These are phyloP conservation scores for Colletotrichum tanaceti DNA, from an alignment of 2,329 filamentous ascomycete species.

Conservation along the genomic window DNA sequence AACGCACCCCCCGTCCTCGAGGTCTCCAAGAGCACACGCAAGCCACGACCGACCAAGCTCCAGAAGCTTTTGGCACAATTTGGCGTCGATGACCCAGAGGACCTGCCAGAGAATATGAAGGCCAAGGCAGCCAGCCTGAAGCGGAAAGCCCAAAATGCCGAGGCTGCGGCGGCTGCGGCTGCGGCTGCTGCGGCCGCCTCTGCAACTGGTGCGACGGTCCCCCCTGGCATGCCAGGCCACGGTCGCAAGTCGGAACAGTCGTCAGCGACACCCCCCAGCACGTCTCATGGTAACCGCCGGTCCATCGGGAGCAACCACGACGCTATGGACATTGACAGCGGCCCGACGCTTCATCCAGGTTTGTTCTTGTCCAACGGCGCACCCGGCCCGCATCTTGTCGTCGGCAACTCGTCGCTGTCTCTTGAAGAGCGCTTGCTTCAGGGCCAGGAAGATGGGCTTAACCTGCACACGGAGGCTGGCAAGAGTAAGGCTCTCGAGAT, in stretches of 20 bases:
- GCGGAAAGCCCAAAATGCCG: slow-evolving; percentile 74
- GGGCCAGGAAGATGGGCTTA: slow-evolving; percentile 59
- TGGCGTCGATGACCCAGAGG: slow-evolving; percentile 89
- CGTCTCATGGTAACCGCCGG: slow-evolving; percentile 44
- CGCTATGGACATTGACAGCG: slow-evolving; percentile 54
- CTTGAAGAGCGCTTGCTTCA: slow-evolving; percentile 64
- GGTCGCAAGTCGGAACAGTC: slow-evolving; percentile 40
- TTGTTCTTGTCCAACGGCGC: slow-evolving; percentile 55
- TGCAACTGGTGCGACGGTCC: slow-evolving; percentile 29
- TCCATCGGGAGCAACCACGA: slow-evolving; percentile 48
- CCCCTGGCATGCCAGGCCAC: slow-evolving; percentile 20
- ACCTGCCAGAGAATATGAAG: slow-evolving; percentile 84
- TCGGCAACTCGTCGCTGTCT: slow-evolving; percentile 54
- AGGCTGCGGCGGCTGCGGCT: slow-evolving; percentile 58
- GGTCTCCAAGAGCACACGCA: slow-evolving; percentile 89
- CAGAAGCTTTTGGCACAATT: slow-evolving; percentile 93
- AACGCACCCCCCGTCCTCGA: slow-evolving; percentile 87
- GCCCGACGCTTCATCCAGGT: slow-evolving; percentile 54
- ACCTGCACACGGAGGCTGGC: slow-evolving; percentile 58
- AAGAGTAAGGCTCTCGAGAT: slow-evolving; percentile 66
- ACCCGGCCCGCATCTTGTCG: slow-evolving; percentile 56
- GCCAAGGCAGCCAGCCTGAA: slow-evolving; percentile 81
- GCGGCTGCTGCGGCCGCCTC: slow-evolving; percentile 42
- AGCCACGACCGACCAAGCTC: slow-evolving; percentile 94
- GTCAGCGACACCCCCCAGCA: slow-evolving; percentile 40